Evolutionary conservation across 177 flowering plant genomes (phyloP).

Genomic region (Tripterygium wilfordii): DNA sequence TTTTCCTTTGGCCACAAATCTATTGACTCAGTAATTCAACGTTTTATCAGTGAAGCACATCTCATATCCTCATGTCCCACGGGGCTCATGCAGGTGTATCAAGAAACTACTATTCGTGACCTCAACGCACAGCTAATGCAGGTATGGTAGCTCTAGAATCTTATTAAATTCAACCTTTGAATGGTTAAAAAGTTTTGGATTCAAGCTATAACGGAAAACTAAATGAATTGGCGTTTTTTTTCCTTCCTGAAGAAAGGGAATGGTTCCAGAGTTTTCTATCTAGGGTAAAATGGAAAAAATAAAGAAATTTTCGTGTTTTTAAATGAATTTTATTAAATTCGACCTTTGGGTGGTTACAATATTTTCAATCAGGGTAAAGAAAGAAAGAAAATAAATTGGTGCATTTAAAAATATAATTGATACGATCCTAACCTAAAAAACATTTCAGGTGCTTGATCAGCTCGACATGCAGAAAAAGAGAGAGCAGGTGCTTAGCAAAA

Average conservation of each 20-base stretch:
- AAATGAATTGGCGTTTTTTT: too few relatives aligned
- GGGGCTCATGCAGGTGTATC: conserved; percentile 18
- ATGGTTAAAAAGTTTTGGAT: too few relatives aligned
- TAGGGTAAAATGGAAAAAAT: too few relatives aligned
- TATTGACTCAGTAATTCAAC: conserved; percentile 12
- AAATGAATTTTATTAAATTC: too few relatives aligned
- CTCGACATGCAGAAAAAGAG: conserved; percentile 31
- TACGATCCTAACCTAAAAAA: neutral
- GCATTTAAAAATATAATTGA: neutral
- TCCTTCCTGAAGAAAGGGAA: too few relatives aligned
- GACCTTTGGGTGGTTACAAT: too few relatives aligned
- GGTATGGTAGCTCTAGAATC: neutral
- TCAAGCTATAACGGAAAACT: too few relatives aligned
- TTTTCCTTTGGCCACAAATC: conserved; percentile 27
- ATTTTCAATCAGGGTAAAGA: too few relatives aligned
- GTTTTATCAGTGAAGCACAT: conserved; percentile 6
- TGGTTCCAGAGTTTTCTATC: too few relatives aligned
- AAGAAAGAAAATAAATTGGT: too few relatives aligned
- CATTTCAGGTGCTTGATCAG: conserved; percentile 1
- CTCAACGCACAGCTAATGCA: conserved; percentile 24
- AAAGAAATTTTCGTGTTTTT: neutral
- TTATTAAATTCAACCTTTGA: too few relatives aligned
- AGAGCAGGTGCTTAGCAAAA: conserved; percentile 17
- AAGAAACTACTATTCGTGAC: conserved; percentile 13
- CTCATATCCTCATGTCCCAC: conserved; percentile 1